Base-by-base conservation (phyloP, 345 rosid genomes). In the Eucalyptus microcorys region DNA sequence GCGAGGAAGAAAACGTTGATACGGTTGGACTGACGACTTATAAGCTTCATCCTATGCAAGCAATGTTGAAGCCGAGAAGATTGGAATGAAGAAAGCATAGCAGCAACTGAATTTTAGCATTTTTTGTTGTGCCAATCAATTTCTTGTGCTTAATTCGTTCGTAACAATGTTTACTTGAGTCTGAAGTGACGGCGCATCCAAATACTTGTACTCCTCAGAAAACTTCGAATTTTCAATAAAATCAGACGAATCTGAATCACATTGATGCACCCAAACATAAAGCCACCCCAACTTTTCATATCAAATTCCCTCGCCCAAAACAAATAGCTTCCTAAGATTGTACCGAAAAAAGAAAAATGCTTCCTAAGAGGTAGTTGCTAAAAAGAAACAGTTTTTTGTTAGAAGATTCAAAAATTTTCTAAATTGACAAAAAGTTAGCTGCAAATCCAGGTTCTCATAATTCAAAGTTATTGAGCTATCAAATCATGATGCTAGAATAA, bases 31-130 rank as follows among this genome's bases (percentile, higher is more conserved):
- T 95, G 52, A 95, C 96, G 8, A 92, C 96, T 79, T 96, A 93
- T 89, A 97, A 96, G 92, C 98, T 96, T 8, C 94, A 94, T 86
- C 98, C 99, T 53, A 86, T 97, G 89, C 94, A 91, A 47, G 96
- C 93, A 49, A 49, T 91, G 88, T 59, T 96, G 90, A 94, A 92
- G 87, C 94, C 94, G 79, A 95, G 99, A 84, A 91, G 88, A 37
- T 92, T 21, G 45, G 27, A 37, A 76, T 8, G 83, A 76, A 40
- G 83, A 40, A 76, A 76, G 47, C 27, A 21, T 22, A 40, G 47
- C 47, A 76, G 47, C 27, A 21, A 40, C 45, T 9, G 14, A 76
- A 76, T 43, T 76, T 37, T 21, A 27, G 83, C 45, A 37, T 21
- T 21, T 34, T 76, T 40, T 76, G 47, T 21, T 37, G 47, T 37